Evolutionary conservation across 257 asterid species (phyloP), one percentile per base, ranked within the genome.

Genomic region (Fraxinus anomala): DNA sequence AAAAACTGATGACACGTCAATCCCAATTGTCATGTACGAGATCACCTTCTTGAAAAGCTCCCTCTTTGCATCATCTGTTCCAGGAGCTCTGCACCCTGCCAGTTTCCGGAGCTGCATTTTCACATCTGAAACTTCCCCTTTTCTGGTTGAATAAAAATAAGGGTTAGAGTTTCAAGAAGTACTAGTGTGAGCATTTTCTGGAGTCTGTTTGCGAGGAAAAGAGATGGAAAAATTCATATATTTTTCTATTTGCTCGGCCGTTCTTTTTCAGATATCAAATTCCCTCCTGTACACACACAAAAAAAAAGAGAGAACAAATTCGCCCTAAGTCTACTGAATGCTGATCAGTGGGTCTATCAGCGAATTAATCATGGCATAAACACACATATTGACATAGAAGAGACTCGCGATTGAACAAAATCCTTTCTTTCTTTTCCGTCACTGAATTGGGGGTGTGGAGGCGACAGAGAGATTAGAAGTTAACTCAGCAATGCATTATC

Each of bases 81-180:
- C 99, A 0, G 97, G 99, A 49, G 98, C 92, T 81, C 97, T 85
- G 81, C 97, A 91, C 13, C 99, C 99, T 0, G 99, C 99, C 82
- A 93, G 89, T 87, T 88, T 94, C 67, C 98, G 94, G 37, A 96
- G 95, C 94, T 96, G 99, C 87, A 86, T 79, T 86, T 96, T 96
- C 75, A 96, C 89, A 88, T 96, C 99, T 3, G 97, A 86, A 76
- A 96, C 97, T 83, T 96, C 98, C 77, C 98, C 97, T 86, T 96
- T 96, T 81, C 99, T 96, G 92, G 71, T 67, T 63, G 40, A 81
- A 81, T 34, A 59, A 73, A 74, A 82, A 81, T 31, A 65, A 54
- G 68, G 70, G 59, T 88, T 67, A 84, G 78, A 37, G 59, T 37
- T 80, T 37, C 68, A 8, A 65, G 79, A 61, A 73, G 47, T 78